phyloP scores from a whole-genome alignment of 345 rosid species.

The Psidium guajava region DNA sequence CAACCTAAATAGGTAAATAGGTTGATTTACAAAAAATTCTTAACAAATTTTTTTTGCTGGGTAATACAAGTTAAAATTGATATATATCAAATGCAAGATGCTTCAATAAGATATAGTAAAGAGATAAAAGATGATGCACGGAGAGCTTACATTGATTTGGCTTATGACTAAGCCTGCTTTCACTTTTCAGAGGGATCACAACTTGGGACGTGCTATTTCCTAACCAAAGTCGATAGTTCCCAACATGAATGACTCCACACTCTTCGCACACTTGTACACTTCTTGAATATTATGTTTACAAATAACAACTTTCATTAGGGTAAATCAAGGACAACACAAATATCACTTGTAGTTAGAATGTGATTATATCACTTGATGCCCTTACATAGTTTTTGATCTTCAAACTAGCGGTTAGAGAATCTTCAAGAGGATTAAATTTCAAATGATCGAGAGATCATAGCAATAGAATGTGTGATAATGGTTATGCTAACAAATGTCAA shows the following conservation, averaged over 20 bases:
- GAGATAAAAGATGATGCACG: background rate
- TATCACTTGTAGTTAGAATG: background rate
- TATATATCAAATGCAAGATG: background rate
- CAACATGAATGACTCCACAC: background rate
- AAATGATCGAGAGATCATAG: background rate
- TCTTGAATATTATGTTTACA: background rate
- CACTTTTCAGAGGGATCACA: background rate
- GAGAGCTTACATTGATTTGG: background rate
- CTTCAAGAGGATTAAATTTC: background rate
- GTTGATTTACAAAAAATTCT: background rate
- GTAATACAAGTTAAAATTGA: background rate
- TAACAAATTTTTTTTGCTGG: background rate
- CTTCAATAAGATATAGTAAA: background rate
- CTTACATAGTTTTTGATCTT: background rate
- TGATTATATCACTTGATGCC: background rate
- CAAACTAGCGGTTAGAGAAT: background rate
- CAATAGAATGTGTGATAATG: background rate
- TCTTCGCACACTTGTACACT: background rate
- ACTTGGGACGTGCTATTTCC: background rate
- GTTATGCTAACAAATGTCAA: background rate
- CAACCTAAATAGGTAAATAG: background rate
- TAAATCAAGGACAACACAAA: background rate
- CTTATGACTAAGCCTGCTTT: background rate
- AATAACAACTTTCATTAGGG: background rate
- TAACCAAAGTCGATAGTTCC: background rate